Evolutionary conservation across 371 early-diverging fungal species (phyloP).

Genomic region (Haplosporangium sp.): DNA sequence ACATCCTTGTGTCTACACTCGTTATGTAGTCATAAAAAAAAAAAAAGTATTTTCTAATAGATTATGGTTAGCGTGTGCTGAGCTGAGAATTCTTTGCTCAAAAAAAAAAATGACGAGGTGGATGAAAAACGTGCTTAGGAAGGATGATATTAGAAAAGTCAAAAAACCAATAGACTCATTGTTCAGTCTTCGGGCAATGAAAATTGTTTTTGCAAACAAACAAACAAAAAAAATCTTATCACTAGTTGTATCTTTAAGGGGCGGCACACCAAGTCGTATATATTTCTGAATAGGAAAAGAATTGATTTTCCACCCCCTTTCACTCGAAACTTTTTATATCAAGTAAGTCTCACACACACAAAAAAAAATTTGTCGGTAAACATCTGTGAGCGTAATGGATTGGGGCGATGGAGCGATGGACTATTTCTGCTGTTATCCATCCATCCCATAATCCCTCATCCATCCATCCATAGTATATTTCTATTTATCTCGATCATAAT

Average conservation of each 20-base stretch:
- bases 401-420: not conserved
- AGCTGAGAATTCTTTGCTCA: no score
- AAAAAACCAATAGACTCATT: no score
- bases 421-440: conserved; percentile 25
- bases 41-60: no score
- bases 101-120: no score
- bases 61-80: no score
- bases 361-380: conserved; percentile 17
- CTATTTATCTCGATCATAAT: not conserved
- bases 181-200: not conserved
- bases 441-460: conserved; percentile 19
- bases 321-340: conserved; percentile 38
- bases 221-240: conserved; percentile 13
- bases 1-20: not conserved
- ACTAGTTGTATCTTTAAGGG: conserved; percentile 22
- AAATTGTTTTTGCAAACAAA: conserved; percentile 3
- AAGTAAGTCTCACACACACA: conserved; percentile 39
- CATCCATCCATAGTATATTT: not conserved
- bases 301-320: conserved; percentile 29
- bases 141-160: no score
- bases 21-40: not conserved
- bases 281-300: not conserved
- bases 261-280: conserved; percentile 2
- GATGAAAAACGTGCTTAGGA: no score
- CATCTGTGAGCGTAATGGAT: not conserved